These are phyloP conservation scores for Conticribra guillardii DNA, from an alignment of 108 stramenopile species.

Conservation along the genomic window DNA sequence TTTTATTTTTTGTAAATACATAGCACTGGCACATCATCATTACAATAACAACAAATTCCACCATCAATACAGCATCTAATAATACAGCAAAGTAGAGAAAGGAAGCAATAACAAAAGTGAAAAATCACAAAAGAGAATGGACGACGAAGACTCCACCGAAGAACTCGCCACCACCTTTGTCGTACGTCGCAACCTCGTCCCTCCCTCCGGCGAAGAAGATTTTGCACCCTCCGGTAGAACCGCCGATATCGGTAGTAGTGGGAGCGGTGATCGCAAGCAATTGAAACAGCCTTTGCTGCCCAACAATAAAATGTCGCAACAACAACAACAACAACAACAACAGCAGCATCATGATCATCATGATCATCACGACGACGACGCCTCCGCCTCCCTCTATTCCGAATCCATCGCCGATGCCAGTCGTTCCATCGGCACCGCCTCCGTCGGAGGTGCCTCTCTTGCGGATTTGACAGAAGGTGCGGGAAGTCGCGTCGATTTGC, in stretches of 20 bases:
- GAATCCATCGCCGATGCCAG: background rate
- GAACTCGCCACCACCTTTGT: slow-evolving; percentile 1
- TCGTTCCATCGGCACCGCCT: background rate
- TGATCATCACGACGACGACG: background rate
- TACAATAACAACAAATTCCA: too few species aligned
- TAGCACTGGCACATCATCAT: too few species aligned
- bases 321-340: background rate
- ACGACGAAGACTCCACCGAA: background rate
- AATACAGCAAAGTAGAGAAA: too few species aligned
- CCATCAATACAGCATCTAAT: too few species aligned
- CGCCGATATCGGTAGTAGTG: background rate
- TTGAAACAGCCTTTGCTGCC: too few species aligned
- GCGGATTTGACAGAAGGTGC: background rate
- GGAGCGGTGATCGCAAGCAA: background rate
- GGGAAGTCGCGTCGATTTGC: background rate
- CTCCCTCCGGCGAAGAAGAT: background rate
- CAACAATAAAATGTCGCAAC: background rate
- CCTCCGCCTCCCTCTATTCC: background rate
- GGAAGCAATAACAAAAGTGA: too few species aligned
- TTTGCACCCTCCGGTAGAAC: background rate
- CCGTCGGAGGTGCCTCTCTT: background rate
- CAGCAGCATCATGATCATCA: background rate
- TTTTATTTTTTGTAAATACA: too few species aligned
- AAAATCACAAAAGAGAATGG: too few species aligned
- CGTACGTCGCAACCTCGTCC: background rate